These are phyloP conservation scores for Vaccinium corymbosum DNA, from an alignment of 148 eudicot genomes.

Conservation along the genomic window DNA sequence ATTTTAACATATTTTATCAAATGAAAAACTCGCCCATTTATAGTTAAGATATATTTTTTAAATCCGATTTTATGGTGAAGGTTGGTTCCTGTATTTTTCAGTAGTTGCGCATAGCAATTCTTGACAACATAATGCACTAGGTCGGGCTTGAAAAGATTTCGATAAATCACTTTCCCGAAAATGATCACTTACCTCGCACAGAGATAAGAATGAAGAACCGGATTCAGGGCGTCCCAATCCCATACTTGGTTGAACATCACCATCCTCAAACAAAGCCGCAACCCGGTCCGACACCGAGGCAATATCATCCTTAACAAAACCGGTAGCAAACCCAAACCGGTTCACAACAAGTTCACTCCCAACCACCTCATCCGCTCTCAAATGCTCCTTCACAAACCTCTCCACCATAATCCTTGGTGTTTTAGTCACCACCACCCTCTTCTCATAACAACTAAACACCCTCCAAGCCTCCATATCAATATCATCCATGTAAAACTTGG, in stretches of 20 bases:
- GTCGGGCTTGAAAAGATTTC: neutral
- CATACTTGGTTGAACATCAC: slow-evolving; percentile 42
- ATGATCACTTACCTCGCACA: slow-evolving; percentile 55
- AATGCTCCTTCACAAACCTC: slow-evolving; percentile 82
- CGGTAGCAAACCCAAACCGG: slow-evolving; percentile 64
- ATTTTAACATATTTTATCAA: no score
- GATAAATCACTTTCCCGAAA: neutral
- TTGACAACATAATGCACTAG: no score
- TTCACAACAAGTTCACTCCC: slow-evolving; percentile 67
- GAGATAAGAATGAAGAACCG: slow-evolving; percentile 38
- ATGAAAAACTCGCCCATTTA: no score
- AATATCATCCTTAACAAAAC: slow-evolving; percentile 41
- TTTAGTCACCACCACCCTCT: slow-evolving; percentile 66
- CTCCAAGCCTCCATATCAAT: slow-evolving; percentile 69
- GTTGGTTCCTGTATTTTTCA: no score
- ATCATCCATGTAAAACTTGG: slow-evolving; percentile 61
- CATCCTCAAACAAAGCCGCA: slow-evolving; percentile 39
- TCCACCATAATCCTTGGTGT: slow-evolving; percentile 84
- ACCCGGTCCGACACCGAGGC: slow-evolving; percentile 35
- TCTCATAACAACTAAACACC: slow-evolving; percentile 53
- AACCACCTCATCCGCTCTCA: slow-evolving; percentile 69
- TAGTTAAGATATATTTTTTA: no score
- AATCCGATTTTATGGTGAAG: no score
- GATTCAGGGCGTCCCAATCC: slow-evolving; percentile 47
- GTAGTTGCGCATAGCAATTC: no score